Conservation (phyloP, 1,284 basidiomycete genomes). For the Ustilago esculenta region DNA sequence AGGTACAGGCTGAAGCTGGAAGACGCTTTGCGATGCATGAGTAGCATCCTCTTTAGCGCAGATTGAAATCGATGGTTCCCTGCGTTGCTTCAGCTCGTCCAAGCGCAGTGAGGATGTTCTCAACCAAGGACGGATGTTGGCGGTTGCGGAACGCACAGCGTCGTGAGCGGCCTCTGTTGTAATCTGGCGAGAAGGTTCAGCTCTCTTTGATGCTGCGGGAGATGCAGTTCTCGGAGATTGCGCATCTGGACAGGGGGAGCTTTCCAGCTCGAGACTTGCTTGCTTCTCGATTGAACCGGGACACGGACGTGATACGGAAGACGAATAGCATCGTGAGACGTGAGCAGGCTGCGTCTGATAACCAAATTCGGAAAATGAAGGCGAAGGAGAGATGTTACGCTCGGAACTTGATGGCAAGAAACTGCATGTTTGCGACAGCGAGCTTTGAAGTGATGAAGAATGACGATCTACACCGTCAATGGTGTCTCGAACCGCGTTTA, state of each 20-base stretch:
- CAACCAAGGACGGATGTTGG: slow-evolving; percentile 6
- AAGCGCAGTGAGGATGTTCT: slow-evolving; percentile 6
- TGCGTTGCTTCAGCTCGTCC: slow-evolving; percentile 1
- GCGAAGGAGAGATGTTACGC: slow-evolving; percentile 24
- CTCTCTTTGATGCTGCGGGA: background rate
- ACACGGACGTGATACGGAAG: background rate
- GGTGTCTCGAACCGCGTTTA: background rate
- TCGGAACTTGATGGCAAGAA: slow-evolving; percentile 24
- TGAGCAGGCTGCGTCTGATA: slow-evolving; percentile 15
- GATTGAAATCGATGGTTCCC: background rate
- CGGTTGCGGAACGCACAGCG: background rate
- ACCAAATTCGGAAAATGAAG: slow-evolving; percentile 23
- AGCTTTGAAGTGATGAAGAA: slow-evolving; percentile 10
- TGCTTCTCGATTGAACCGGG: background rate
- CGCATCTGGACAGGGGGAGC: no score
- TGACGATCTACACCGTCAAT: background rate
- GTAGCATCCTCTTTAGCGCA: background rate
- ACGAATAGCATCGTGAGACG: slow-evolving; percentile 3
- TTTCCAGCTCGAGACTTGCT: no score
- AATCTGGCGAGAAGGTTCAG: background rate
- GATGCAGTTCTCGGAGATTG: no score
- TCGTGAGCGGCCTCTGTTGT: background rate
- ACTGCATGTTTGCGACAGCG: slow-evolving; percentile 20
- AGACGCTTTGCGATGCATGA: slow-evolving; percentile 1
- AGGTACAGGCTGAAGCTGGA: slow-evolving; percentile 34